Evolutionary conservation across 2,329 filamentous ascomycete genomes (phyloP), one percentile per base, ranked within the genome.

Genomic region (Beauveria rudraprayagi): DNA sequence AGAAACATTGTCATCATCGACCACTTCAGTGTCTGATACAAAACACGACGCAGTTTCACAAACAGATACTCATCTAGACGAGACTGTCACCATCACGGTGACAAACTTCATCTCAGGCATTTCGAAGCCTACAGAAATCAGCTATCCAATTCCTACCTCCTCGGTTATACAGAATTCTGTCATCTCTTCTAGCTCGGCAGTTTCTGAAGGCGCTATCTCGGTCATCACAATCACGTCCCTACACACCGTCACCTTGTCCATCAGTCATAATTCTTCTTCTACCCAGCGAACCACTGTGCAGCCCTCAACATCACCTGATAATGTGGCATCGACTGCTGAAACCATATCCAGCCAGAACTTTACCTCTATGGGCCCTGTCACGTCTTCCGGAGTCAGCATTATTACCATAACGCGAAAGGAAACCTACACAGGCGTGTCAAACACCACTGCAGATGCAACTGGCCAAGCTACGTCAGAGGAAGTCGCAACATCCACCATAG

Each of bases 401-500:
- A 54, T 60, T 14, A 60, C 57, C 9, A 60, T 60, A 19, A 53
- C 50, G 4, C 48, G 57, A 46, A 60, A 50, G 40, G 48, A 60
- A 41, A 53, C 26, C 14, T 47, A 47, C 19, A 40, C 57, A 9
- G 19, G n/a, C 10, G 17, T 14, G 19, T 7, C 50, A 54, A 60
- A 37, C 10, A 40, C 48, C 11, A 26, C 50, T 16, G 9, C 40
- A 17, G 26, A n/a, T 22, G 30, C 40, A 43, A 40, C 26, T 30
- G 16, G n/a, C 24, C 7, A 22, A 26, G n/a, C 11, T 46, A 59
- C 47, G 2, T 46, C 56, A 9, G 46, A 44, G 40, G 47, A 60
- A n/a, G 37, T 34, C n/a, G 1, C 40, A 22, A 60, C 57, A 19
- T 60, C 57, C 41, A 60, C 41, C 17, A 54, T 54, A 6, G 26